A percentile compares a stretch with the other conserved stretches of the same genome.
phyloP scores from a whole-genome alignment of 2,329 filamentous ascomycete genomes.

The Aureobasidium sp. region DNA sequence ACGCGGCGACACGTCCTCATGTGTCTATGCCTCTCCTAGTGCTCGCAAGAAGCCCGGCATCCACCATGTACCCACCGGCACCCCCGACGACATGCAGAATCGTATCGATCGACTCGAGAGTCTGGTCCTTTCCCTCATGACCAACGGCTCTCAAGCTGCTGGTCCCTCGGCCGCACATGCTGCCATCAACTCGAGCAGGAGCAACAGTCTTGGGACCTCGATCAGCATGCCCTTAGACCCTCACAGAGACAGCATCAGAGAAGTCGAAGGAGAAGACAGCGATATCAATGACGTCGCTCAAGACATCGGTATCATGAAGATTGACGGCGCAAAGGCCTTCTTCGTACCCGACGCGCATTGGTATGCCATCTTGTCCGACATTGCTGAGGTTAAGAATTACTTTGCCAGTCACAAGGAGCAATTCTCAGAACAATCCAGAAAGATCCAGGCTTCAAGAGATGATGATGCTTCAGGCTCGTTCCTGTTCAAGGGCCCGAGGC shows the following conservation, averaged over 20 bases:
- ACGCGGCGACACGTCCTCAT: slow-evolving; percentile 69
- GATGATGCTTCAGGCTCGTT: slow-evolving; percentile 62
- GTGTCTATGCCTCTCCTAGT: slow-evolving; percentile 65
- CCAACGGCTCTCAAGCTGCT: slow-evolving; percentile 60
- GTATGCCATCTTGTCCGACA: slow-evolving; percentile 47
- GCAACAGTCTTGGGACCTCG: slow-evolving; percentile 29
- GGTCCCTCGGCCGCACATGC: slow-evolving; percentile 49
- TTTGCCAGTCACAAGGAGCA: slow-evolving; percentile 82
- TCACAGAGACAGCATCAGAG: slow-evolving; percentile 45
- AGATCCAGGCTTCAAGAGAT: slow-evolving; percentile 59
- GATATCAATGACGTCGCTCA: slow-evolving; percentile 49
- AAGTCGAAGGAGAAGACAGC: slow-evolving; percentile 47
- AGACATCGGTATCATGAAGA: slow-evolving; percentile 44
- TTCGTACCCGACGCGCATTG: slow-evolving; percentile 45
- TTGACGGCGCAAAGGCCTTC: slow-evolving; percentile 39
- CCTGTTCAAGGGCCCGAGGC: slow-evolving; percentile 62
- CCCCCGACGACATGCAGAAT: slow-evolving; percentile 96
- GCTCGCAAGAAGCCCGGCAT: slow-evolving; percentile 61
- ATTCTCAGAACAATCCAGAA: slow-evolving; percentile 70
- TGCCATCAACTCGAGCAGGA: slow-evolving; percentile 38
- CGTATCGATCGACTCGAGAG: slow-evolving; percentile 92
- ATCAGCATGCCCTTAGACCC: slow-evolving; percentile 22
- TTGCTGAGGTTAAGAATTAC: slow-evolving; percentile 89
- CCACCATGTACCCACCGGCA: slow-evolving; percentile 30
- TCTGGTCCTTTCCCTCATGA: slow-evolving; percentile 88